Base-by-base conservation (phyloP, 2,329 filamentous ascomycete species). In the Penicillium sp. region DNA sequence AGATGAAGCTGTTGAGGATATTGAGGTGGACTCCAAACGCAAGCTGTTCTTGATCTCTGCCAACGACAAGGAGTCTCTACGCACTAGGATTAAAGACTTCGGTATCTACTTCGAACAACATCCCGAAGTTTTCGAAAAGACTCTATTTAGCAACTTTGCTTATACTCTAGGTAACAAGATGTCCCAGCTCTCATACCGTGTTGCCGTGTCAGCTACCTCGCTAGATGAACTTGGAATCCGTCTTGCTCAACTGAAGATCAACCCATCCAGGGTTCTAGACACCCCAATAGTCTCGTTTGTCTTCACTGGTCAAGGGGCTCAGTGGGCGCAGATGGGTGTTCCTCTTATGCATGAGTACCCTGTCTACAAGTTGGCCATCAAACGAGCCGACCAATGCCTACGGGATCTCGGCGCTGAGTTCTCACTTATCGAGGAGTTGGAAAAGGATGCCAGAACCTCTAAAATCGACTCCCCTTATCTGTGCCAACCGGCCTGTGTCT, bases 81-180 rank as follows among this genome's bases (percentile, higher is more conserved):
- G 61, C 1, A 60, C 56, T 11, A 60, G 62, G 15, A 67, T 68
- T 8, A 60, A 62, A 25, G 65, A 68, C 38, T 67, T 61, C n/a
- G 60, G 62, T 11, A 56, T 66, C n/a, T 68, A 67, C 51, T 66
- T 67, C n/a, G 64, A 64, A 27, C 60, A 68, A 29, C 60, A 58
- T 36, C 63, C 65, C 5, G 65, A 64, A 19, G 63, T 64, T 16
- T 64, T 64, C 44, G 62, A 68, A 31, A 64, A 63, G 9, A 58
- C 61, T 6, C 56, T 70, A 2, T 64, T 69, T 29, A 60, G 60
- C 5, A 63, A 67, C 40, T 61, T 70, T 47, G 64, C 64, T 16
- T 66, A 69, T 34, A 70, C 67, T 5, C 36, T 69, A 23, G 66
- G 67, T 9, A 65, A 53, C 45, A 68, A 65, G 48, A 19, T 66